Evolutionary conservation across 202 grass and related monocot genomes (phyloP).

Genomic region (Elaeis oleifera): DNA sequence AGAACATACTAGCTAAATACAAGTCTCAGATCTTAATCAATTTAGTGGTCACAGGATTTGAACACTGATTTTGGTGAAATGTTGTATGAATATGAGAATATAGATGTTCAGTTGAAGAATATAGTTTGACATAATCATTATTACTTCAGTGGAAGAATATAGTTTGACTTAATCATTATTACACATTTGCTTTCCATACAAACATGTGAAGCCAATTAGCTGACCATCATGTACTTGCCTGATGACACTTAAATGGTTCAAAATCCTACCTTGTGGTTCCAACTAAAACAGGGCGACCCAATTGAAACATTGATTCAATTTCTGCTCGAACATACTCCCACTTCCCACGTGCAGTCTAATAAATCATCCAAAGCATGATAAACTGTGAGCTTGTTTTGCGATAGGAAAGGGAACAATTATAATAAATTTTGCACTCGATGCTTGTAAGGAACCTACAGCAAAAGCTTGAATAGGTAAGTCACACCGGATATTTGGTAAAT

Average conservation of each 20-base stretch:
- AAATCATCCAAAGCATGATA: constrained; percentile 21
- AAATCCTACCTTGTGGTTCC: constrained; percentile 86
- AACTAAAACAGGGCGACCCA: constrained; percentile 91
- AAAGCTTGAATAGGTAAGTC: constrained; percentile 98
- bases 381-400: constrained; percentile 4
- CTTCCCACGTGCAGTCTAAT: constrained; percentile 86
- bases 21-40: too few relatives aligned
- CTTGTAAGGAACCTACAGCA: constrained; percentile 51
- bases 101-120: too few relatives aligned
- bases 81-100: too few relatives aligned
- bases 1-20: too few relatives aligned
- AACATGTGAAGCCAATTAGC: background rate
- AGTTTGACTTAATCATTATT: too few relatives aligned
- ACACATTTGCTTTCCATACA: too few relatives aligned
- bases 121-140: too few relatives aligned
- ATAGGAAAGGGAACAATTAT: background rate
- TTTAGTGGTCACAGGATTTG: too few relatives aligned
- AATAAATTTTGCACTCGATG: too few relatives aligned
- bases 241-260: background rate
- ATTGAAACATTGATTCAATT: constrained; percentile 79
- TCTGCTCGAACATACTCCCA: constrained; percentile 84
- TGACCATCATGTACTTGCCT: background rate
- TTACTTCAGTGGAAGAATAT: too few relatives aligned
- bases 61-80: too few relatives aligned
- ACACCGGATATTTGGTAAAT: constrained; percentile 82